Conservation (phyloP, 139 green algal species). For the Chlamydomonas sp. region DNA sequence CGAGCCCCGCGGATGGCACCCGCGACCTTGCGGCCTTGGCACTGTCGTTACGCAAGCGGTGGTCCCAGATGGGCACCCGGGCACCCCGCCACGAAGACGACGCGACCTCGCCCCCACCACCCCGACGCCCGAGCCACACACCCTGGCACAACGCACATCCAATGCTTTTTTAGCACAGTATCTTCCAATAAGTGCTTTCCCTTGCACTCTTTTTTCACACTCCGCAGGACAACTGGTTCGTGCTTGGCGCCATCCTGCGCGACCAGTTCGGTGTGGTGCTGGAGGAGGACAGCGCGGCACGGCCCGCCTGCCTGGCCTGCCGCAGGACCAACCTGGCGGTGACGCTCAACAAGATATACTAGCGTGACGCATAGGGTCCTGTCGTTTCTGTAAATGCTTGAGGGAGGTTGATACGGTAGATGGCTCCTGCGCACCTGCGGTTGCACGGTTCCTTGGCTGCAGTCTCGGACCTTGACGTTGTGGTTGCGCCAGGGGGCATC, state of each 20-base stretch:
- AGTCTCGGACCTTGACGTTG: too few relatives aligned
- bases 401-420: neutral
- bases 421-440: neutral
- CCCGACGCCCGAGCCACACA: too few relatives aligned
- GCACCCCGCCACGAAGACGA: too few relatives aligned
- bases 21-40: too few relatives aligned
- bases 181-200: neutral
- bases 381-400: neutral
- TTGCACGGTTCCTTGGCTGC: too few relatives aligned
- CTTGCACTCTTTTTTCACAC: neutral
- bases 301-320: constrained; percentile 46
- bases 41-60: too few relatives aligned
- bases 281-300: constrained; percentile 48
- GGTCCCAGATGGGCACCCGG: too few relatives aligned
- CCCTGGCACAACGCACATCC: too few relatives aligned
- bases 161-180: neutral
- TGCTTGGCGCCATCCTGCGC: constrained; percentile 63
- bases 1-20: too few relatives aligned
- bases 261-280: constrained; percentile 60
- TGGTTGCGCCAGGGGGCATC: too few relatives aligned
- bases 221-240: constrained; percentile 71
- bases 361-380: too few relatives aligned
- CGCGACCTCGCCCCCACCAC: too few relatives aligned
- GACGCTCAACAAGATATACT: constrained; percentile 47
- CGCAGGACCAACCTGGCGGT: constrained; percentile 49